Percentiles rank a stretch among this genome's conserved stretches.
phyloP scores from a whole-genome alignment of 305 asterid species.

The Solanum hybrid region DNA sequence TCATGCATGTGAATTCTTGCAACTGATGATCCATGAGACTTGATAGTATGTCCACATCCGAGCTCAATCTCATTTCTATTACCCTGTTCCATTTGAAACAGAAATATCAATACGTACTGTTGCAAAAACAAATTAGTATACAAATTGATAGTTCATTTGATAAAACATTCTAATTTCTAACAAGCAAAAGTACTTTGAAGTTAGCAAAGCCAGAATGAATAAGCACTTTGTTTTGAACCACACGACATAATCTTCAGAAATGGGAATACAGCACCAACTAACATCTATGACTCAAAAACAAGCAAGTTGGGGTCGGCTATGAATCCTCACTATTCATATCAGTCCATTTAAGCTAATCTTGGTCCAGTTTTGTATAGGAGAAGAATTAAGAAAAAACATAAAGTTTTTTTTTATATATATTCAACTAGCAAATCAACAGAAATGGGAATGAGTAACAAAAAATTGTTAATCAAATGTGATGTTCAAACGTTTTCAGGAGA shows the following conservation, averaged over 20 bases:
- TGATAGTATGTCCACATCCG: conserved; percentile 41
- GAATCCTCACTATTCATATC: too few relatives aligned
- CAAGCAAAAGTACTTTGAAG: neutral
- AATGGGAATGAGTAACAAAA: too few relatives aligned
- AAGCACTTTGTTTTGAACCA: neutral
- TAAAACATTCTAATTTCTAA: neutral
- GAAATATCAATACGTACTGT: neutral
- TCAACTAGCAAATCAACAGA: too few relatives aligned
- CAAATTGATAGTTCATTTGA: neutral
- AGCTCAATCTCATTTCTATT: conserved; percentile 28
- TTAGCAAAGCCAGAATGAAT: neutral
- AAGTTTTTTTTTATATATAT: too few relatives aligned
- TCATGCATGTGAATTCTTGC: conserved; percentile 55
- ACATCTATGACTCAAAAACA: neutral
- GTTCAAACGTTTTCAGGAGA: too few relatives aligned
- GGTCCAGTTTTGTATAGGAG: neutral
- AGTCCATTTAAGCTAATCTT: neutral
- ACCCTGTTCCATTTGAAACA: conserved; percentile 23
- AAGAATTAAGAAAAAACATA: neutral
- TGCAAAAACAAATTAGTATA: neutral
- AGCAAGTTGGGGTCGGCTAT: neutral
- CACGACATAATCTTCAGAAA: neutral
- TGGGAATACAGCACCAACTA: neutral
- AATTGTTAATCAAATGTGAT: too few relatives aligned
- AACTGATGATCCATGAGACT: conserved; percentile 61